Base-by-base conservation (phyloP, 495 filamentous ascomycete genomes). In the Haplographium delicatum region DNA sequence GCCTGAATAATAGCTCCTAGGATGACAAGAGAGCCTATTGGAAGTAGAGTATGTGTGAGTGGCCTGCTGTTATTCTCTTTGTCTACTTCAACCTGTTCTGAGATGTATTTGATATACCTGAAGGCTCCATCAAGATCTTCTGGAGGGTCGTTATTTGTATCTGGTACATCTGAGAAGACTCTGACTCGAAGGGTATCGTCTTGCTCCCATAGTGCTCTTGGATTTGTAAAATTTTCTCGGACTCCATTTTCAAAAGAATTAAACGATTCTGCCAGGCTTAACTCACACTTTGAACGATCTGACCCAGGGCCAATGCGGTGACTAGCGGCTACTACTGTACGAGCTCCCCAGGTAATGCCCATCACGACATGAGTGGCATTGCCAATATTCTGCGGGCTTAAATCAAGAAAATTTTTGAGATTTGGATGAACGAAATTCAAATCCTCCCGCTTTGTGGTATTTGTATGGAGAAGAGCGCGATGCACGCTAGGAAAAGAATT, bases 61-160 rank as follows among this genome's bases (percentile, higher is more conserved):
- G 61, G 64, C 23, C 50, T 42, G 15, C 64, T 63, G 22, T 58
- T 64, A n/a, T 52, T 63, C 6, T 37, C 31, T 22, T 64, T 58
- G 8, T 42, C 37, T 8, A 22, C 39, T 16, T 23, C 30, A 22
- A 54, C 24, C 15, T 58, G 34, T n/a, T 11, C n/a, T 5, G 48
- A 56, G 3, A 60, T 20, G 4, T 59, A 5, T 2, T 44, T 25
- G 0, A 60, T 38, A 39, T 53, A 60, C 27, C 38, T 35, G 31
- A 22, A 30, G 22, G 50, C 49, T 10, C 51, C 47, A 5, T 20
- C 18, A 24, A 20, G 25, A 15, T 43, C 39, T 7, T 7, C 16
- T 24, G 39, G 39, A 4, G 25, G 4, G 18, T 22, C 16, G 39
- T 24, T 15, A 43, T 43, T 20, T 9, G 5, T 43, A 8, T 15